Evolutionary conservation across 2,329 filamentous ascomycete species (phyloP), one percentile per base, ranked within the genome.

Genomic region (Aspergillus unguis): DNA sequence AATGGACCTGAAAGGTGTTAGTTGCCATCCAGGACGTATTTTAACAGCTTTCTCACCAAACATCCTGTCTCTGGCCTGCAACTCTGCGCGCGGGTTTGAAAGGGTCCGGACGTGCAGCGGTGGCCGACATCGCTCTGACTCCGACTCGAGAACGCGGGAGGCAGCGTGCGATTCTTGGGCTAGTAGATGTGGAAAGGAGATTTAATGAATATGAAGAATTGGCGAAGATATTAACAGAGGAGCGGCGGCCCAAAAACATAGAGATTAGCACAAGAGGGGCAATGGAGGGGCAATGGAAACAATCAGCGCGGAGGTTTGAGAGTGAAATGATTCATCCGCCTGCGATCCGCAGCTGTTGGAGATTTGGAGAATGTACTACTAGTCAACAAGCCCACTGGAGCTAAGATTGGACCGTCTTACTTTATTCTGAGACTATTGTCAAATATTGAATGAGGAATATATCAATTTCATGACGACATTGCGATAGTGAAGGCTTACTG

Each of bases 1-100:
- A 59, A 86, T 86, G 17, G 82, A 81, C 81, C 81, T 83, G 51
- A 8, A 33, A 32, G 17, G 10, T 17, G 36, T 62, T 62, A 55
- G 64, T 53, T 9, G 5, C n/a, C 28, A 41, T 6, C 47, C 29
- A 41, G 33, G 32, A 29, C 23, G 43, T 40, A n/a, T 36, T 25
- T 5, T 42, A 32, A 46, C 36, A 40, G 10, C 7, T 44, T 17
- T 36, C n/a, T 38, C 54, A 76, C 77, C 74, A 79, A 48, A 79
- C 77, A 77, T 79, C 77, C 61, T 77, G 76, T 53, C 73, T 72
- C 58, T 79, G 76, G 32, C 75, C 75, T 33, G 76, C 76, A 41
- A 80, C 76, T 61, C 77, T 69, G 55, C 66, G 67, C 28, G 77
- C 77, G 35, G 77, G 77, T 27, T 67, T 67, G 58, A 77, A 79